Percentiles rank a stretch among this genome's conserved stretches.
phyloP scores from a whole-genome alignment of 805 yeast species.

The Hagleromyces aurorensis region DNA sequence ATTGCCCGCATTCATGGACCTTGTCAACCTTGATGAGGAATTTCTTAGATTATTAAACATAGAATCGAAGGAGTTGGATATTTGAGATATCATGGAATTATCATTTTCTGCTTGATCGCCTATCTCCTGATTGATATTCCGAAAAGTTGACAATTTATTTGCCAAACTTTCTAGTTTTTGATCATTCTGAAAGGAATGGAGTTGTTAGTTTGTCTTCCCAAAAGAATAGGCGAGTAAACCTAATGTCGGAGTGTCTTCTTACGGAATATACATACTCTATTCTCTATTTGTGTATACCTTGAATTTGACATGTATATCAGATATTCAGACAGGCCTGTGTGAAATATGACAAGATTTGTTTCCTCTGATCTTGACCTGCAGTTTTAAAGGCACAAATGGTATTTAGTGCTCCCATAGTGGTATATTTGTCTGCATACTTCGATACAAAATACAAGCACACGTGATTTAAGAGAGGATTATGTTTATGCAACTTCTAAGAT shows the following conservation, averaged over 20 bases:
- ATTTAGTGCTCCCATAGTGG: no score
- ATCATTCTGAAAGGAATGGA: conserved; percentile 45
- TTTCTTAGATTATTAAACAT: conserved; percentile 42
- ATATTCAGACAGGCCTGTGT: conserved; percentile 3
- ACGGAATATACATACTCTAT: conserved; percentile 15
- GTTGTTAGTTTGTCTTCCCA: conserved; percentile 4
- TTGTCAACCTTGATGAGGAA: conserved; percentile 44
- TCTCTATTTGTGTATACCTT: conserved; percentile 27
- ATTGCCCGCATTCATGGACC: conserved; percentile 53
- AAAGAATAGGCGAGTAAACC: no score
- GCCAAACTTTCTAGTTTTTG: conserved; percentile 55
- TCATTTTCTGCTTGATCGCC: conserved; percentile 56
- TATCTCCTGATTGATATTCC: conserved; percentile 61
- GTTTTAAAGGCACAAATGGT: no score
- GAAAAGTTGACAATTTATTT: conserved; percentile 53
- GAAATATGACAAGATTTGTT: no score
- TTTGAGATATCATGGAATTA: conserved; percentile 32
- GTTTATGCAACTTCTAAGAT: no score
- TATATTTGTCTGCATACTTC: no score
- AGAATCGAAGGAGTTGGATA: conserved; percentile 45
- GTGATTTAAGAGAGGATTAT: no score
- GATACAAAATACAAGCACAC: no score
- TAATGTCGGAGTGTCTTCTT: not conserved
- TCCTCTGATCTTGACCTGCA: no score
- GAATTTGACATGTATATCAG: conserved; percentile 24